Evolutionary conservation across 2,329 filamentous ascomycete species (phyloP).

Genomic region (Paecilomyces fulvus): DNA sequence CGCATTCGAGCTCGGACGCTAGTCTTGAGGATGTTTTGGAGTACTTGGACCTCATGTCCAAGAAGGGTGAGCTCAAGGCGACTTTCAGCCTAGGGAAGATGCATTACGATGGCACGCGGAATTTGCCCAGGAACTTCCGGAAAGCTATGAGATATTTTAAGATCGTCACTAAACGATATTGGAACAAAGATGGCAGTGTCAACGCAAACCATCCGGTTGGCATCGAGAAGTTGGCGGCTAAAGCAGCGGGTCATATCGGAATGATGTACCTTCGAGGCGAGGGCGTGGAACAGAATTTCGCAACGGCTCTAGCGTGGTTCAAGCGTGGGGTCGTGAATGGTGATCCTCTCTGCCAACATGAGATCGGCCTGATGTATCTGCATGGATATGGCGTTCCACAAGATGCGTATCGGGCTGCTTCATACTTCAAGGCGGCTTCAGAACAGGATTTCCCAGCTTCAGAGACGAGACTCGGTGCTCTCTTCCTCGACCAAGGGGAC

Average conservation of each 20-base stretch:
- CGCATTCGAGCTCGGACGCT: slow-evolving; percentile 72
- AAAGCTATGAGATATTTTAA: slow-evolving; percentile 74
- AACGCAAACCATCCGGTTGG: slow-evolving; percentile 60
- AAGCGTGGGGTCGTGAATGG: slow-evolving; percentile 65
- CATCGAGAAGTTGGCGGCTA: slow-evolving; percentile 70
- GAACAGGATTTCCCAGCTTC: slow-evolving; percentile 74
- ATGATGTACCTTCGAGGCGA: slow-evolving; percentile 86
- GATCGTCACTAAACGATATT: slow-evolving; percentile 70
- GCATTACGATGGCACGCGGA: slow-evolving; percentile 78
- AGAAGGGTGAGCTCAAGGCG: slow-evolving; percentile 81
- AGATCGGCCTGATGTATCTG: slow-evolving; percentile 74
- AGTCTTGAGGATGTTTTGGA: slow-evolving; percentile 90
- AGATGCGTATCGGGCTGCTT: slow-evolving; percentile 63
- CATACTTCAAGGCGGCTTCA: slow-evolving; percentile 68
- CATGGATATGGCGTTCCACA: slow-evolving; percentile 64
- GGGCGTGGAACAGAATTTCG: slow-evolving; percentile 69
- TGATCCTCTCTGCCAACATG: slow-evolving; percentile 77
- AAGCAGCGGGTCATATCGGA: slow-evolving; percentile 78
- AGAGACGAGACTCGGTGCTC: slow-evolving; percentile 70
- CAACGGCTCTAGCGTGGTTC: slow-evolving; percentile 73
- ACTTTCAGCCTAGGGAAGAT: slow-evolving; percentile 78
- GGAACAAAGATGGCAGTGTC: slow-evolving; percentile 68
- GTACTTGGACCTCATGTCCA: slow-evolving; percentile 81
- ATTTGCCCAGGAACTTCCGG: slow-evolving; percentile 62
- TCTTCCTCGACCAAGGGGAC: slow-evolving; percentile 85